Evolutionary conservation across 2,329 filamentous ascomycete genomes (phyloP).

Genomic region (Aspergillus sp.): DNA sequence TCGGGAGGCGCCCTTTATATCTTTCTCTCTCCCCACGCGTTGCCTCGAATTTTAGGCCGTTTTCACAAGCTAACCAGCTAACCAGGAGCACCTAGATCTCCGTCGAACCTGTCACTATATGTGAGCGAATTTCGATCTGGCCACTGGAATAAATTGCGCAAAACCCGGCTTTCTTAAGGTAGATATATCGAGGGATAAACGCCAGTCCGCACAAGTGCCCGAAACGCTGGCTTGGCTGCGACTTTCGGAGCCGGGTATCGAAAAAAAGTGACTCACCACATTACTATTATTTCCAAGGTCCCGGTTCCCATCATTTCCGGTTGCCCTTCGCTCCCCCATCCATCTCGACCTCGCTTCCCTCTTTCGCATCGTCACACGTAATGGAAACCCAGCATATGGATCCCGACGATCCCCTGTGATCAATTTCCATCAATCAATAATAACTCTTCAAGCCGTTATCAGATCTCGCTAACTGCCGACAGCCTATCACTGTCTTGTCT

Average conservation of each 20-base stretch:
- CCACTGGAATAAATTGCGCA: slow-evolving; percentile 11
- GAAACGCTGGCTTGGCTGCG: slow-evolving; percentile 16
- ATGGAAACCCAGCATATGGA: slow-evolving; percentile 11
- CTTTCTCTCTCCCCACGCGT: neutral
- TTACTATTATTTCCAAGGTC: neutral
- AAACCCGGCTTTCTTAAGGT: neutral
- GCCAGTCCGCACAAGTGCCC: neutral
- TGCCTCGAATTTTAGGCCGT: neutral
- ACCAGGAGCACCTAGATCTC: neutral
- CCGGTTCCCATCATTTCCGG: neutral
- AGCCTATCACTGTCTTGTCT: slow-evolving; percentile 1
- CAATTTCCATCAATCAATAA: slow-evolving; percentile 11
- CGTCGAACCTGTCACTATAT: neutral
- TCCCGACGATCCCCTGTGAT: neutral
- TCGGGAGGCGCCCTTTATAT: neutral
- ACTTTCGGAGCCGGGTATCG: slow-evolving; percentile 23
- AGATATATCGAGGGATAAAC: neutral
- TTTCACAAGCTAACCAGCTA: neutral
- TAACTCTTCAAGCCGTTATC: slow-evolving; percentile 1
- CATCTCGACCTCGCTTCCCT: slow-evolving; percentile 3
- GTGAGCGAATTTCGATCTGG: slow-evolving; percentile 1
- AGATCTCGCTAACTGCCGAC: slow-evolving; percentile 12
- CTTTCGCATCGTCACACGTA: slow-evolving; percentile 14
- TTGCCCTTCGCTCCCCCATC: neutral
- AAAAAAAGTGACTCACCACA: slow-evolving; percentile 7